Conservation (phyloP, 2,329 filamentous ascomycete species). For the Penicillium sp. region DNA sequence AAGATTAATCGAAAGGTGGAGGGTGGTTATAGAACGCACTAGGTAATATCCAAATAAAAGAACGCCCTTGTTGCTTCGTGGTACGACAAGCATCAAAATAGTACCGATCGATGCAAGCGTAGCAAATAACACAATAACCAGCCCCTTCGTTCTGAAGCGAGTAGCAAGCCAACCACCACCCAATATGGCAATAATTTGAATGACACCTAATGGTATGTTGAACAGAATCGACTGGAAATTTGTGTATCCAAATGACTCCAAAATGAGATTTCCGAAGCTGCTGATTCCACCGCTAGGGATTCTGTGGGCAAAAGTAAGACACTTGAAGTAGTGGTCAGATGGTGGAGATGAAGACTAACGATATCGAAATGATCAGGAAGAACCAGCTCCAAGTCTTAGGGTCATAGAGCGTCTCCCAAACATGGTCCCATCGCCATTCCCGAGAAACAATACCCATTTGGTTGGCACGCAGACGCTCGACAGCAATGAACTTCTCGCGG, state of each 20-base stretch:
- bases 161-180: conserved; percentile 43
- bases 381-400: conserved; percentile 41
- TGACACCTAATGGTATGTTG: conserved; percentile 43
- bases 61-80: conserved; percentile 49
- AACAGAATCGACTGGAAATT: conserved; percentile 45
- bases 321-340: neutral
- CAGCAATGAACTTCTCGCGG: conserved; percentile 40
- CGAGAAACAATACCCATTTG: conserved; percentile 57
- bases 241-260: conserved; percentile 44
- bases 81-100: conserved; percentile 52
- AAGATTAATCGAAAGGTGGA: neutral
- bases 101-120: conserved; percentile 44
- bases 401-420: conserved; percentile 36
- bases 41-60: conserved; percentile 56
- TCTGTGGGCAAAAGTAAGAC: conserved; percentile 9
- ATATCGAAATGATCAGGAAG: conserved; percentile 26
- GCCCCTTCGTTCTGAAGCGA: conserved; percentile 44
- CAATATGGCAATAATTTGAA: conserved; percentile 41
- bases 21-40: conserved; percentile 26
- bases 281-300: conserved; percentile 43
- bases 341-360: conserved; percentile 12
- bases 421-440: conserved; percentile 54
- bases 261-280: conserved; percentile 43
- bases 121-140: conserved; percentile 44
- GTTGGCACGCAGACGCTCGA: conserved; percentile 57